These are phyloP conservation scores for Hypoxylon rickii DNA, from an alignment of 495 filamentous ascomycete species.

Conservation along the genomic window DNA sequence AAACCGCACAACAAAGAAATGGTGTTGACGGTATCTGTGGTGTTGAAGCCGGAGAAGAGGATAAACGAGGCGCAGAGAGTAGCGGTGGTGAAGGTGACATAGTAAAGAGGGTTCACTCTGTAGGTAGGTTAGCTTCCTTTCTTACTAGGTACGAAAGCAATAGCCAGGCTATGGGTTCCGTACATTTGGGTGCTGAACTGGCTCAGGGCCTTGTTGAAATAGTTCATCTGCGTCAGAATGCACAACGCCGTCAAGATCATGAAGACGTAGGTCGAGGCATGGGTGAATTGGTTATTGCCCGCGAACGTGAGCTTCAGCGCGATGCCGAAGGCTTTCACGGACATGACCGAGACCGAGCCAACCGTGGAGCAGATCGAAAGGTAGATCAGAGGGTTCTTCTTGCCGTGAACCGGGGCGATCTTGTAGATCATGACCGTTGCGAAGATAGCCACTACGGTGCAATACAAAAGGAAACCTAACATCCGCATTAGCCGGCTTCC, in stretches of 20 bases:
- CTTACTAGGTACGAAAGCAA: too few relatives aligned
- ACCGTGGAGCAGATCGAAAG: constrained; percentile 97
- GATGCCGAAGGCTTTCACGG: constrained; percentile 96
- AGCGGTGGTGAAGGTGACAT: constrained; percentile 98
- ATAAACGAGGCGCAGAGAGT: constrained; percentile 96
- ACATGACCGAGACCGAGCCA: constrained; percentile 97
- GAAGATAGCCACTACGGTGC: constrained; percentile 74
- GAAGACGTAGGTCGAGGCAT: constrained; percentile 95
- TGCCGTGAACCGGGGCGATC: constrained; percentile 84
- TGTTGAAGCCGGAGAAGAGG: constrained; percentile 97
- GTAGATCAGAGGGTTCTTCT: constrained; percentile 92
- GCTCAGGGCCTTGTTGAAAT: constrained; percentile 97
- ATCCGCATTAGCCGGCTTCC: constrained; percentile 34
- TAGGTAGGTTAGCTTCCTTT: constrained; percentile 38
- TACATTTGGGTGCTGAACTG: constrained; percentile 97
- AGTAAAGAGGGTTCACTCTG: constrained; percentile 97
- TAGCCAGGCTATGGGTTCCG: too few relatives aligned
- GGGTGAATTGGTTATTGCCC: constrained; percentile 91
- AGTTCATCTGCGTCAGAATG: constrained; percentile 99
- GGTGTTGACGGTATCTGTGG: constrained; percentile 88
- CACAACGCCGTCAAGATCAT: constrained; percentile 89
- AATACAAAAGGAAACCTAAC: constrained; percentile 86
- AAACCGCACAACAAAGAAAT: constrained; percentile 93
- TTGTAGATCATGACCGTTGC: constrained; percentile 94
- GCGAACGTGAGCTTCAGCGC: constrained; percentile 89